phyloP scores from a whole-genome alignment of 805 yeast species.

The Candida insectorum region DNA sequence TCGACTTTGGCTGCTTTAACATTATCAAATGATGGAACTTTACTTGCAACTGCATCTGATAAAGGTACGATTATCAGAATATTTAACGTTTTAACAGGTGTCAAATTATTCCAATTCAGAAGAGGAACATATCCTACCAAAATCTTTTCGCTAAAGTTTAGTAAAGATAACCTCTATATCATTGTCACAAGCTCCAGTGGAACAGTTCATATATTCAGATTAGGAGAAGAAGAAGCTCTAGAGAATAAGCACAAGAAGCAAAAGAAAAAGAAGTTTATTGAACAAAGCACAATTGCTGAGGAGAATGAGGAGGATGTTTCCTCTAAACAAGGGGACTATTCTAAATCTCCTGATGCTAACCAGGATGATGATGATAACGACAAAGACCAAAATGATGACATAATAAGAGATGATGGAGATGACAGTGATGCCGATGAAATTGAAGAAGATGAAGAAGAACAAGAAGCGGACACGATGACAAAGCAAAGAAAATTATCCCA shows the following conservation, averaged over 20 bases:
- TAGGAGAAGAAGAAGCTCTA: slow-evolving; percentile 51
- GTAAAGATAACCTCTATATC: slow-evolving; percentile 62
- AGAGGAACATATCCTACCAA: slow-evolving; percentile 84
- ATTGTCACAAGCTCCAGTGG: slow-evolving; percentile 88
- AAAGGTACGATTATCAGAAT: slow-evolving; percentile 90
- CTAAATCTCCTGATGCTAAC: slow-evolving; percentile 12
- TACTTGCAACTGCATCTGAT: slow-evolving; percentile 84
- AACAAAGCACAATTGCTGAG: slow-evolving; percentile 26
- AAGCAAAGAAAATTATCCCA: slow-evolving; percentile 39
- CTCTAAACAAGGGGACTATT: slow-evolving; percentile 8
- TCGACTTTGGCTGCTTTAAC: slow-evolving; percentile 66
- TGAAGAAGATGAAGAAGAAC: slow-evolving; percentile 22
- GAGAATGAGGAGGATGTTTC: slow-evolving; percentile 17
- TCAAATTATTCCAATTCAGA: slow-evolving; percentile 67
- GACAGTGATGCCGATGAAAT: slow-evolving; percentile 23
- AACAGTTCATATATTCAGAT: slow-evolving; percentile 86
- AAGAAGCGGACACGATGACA: slow-evolving; percentile 12
- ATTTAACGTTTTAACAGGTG: slow-evolving; percentile 65
- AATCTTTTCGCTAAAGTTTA: slow-evolving; percentile 74
- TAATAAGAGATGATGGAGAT: slow-evolving; percentile 27
- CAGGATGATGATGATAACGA: slow-evolving; percentile 15
- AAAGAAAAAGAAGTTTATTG: slow-evolving; percentile 11
- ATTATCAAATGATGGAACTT: slow-evolving; percentile 69
- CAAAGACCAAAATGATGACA: slow-evolving; percentile 20
- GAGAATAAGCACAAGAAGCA: slow-evolving; percentile 34